A percentile compares a stretch with the other conserved stretches of the same genome.
phyloP scores from a whole-genome alignment of 2,329 filamentous ascomycete genomes.

The Pyricularia sp. region DNA sequence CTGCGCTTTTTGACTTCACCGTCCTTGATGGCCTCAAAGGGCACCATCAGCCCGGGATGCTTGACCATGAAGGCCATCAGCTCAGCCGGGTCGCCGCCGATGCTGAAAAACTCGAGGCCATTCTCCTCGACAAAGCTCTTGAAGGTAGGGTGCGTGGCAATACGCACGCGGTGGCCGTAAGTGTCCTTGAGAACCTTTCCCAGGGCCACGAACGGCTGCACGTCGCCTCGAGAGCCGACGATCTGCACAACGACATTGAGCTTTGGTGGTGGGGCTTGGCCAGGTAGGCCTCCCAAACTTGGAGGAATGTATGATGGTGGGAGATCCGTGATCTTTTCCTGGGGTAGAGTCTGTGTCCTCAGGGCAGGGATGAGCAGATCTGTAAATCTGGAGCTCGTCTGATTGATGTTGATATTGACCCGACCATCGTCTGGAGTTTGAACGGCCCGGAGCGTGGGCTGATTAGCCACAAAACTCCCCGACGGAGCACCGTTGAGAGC shows the following conservation, averaged over 20 bases:
- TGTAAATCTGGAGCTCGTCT: constrained; percentile 52
- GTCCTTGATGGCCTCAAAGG: constrained; percentile 55
- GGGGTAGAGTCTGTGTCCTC: constrained; percentile 32
- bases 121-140: constrained; percentile 63
- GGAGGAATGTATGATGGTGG: constrained; percentile 61
- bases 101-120: constrained; percentile 66
- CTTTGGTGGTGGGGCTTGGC: constrained; percentile 35
- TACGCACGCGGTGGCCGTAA: constrained; percentile 61
- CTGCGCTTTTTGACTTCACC: constrained; percentile 59
- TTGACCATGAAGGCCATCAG: constrained; percentile 86
- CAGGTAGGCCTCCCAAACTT: constrained; percentile 52
- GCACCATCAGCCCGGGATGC: constrained; percentile 67
- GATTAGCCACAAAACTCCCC: not conserved
- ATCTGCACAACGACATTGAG: constrained; percentile 77
- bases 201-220: constrained; percentile 67
- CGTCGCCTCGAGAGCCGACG: constrained; percentile 67
- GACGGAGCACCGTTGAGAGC: not conserved
- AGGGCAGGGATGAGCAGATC: constrained; percentile 55
- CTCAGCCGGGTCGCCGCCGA: constrained; percentile 67
- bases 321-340: constrained; percentile 17
- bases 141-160: constrained; percentile 69
- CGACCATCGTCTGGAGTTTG: constrained; percentile 51
- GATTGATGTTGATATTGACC: constrained; percentile 67
- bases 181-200: constrained; percentile 58
- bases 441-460: not conserved